Conservation (phyloP, 2,329 filamentous ascomycete genomes). For the Diplodia intermedia region DNA sequence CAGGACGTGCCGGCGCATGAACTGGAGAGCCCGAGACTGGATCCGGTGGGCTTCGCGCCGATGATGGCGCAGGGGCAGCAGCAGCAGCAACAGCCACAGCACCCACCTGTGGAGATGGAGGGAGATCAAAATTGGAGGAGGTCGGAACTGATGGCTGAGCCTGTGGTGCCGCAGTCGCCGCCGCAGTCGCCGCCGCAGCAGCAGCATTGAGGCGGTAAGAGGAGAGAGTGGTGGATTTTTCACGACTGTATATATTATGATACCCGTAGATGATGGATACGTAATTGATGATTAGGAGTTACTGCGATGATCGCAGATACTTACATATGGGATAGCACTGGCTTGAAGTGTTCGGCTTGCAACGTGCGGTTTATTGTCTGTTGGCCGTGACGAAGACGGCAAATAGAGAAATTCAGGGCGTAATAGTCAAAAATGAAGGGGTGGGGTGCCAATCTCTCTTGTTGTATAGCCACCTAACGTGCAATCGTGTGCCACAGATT, state of each 20-base stretch:
- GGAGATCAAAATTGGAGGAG: not conserved
- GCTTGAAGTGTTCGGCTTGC: not conserved
- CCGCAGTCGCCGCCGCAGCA: not conserved
- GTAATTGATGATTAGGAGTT: not conserved
- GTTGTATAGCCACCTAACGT: too few species aligned
- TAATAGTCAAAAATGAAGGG: not conserved
- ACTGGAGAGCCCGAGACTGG: conserved; percentile 3
- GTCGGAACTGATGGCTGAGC: conserved; percentile 2
- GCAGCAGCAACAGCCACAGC: not conserved
- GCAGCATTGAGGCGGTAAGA: not conserved
- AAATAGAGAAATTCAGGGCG: not conserved
- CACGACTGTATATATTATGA: conserved; percentile 1
- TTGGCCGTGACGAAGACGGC: not conserved
- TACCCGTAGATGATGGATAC: conserved; percentile 1
- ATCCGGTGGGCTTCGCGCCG: not conserved
- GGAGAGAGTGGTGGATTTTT: not conserved
- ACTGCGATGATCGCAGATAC: not conserved
- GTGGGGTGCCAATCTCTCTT: too few species aligned
- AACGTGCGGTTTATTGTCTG: not conserved
- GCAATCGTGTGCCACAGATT: too few species aligned
- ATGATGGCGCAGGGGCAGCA: not conserved
- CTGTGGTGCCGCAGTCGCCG: not conserved
- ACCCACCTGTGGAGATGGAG: conserved; percentile 9
- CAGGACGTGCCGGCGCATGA: not conserved
- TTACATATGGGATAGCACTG: not conserved